Percentiles rank a stretch among this genome's conserved stretches.
phyloP scores from a whole-genome alignment of 2,329 filamentous ascomycete genomes.

The Akanthomyces muscarius region DNA sequence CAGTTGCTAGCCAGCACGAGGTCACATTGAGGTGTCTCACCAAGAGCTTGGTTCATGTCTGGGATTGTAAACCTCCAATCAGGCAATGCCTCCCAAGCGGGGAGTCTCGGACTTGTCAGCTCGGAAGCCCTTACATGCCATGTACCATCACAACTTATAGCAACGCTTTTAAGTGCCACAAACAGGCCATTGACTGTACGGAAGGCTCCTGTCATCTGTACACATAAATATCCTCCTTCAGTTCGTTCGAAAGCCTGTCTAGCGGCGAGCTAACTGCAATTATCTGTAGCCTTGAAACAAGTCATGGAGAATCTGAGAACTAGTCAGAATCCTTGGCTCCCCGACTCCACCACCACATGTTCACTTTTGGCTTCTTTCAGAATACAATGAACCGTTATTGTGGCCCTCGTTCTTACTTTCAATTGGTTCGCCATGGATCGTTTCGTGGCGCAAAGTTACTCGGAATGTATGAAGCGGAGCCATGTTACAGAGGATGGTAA shows the following conservation, averaged over 20 bases:
- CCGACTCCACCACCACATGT: neutral
- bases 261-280: neutral
- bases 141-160: neutral
- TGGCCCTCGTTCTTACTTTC: neutral
- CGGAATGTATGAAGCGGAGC: conserved; percentile 1
- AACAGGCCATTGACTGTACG: neutral
- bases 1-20: neutral
- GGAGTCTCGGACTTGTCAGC: neutral
- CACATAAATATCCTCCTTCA: no score
- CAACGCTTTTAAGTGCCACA: neutral
- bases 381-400: neutral
- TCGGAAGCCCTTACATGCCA: neutral
- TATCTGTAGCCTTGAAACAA: neutral
- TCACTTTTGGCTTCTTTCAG: neutral
- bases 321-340: neutral
- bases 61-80: neutral
- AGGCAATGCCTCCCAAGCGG: neutral
- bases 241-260: neutral
- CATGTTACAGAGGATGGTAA: neutral
- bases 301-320: neutral
- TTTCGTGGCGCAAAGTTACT: neutral
- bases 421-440: neutral
- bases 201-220: neutral
- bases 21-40: neutral
- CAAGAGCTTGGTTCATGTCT: neutral